phyloP scores from a whole-genome alignment of 345 rosid genomes.

The Corymbia maculata region DNA sequence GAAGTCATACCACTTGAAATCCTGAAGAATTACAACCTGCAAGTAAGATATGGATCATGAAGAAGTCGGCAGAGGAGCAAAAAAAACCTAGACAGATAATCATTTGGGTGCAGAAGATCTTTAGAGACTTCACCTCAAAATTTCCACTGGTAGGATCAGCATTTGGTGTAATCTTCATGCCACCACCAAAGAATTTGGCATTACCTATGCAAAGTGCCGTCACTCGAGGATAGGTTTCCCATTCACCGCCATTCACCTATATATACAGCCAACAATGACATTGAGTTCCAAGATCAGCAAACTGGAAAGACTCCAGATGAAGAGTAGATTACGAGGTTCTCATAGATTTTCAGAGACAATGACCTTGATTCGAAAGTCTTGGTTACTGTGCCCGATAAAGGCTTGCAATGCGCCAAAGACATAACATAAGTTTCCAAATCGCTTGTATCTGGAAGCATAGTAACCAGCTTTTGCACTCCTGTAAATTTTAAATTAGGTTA shows the following conservation, averaged over 20 bases:
- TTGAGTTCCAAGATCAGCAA: background rate
- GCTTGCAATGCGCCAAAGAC: constrained; percentile 85
- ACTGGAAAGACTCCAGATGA: background rate
- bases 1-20: constrained; percentile 91
- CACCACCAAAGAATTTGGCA: constrained; percentile 94
- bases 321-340: background rate
- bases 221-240: constrained; percentile 69
- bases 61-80: background rate
- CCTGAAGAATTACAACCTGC: constrained; percentile 90
- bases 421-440: constrained; percentile 77
- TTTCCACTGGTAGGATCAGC: constrained; percentile 73
- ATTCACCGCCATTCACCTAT: constrained; percentile 74
- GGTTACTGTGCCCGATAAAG: constrained; percentile 74
- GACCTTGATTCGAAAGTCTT: constrained; percentile 73
- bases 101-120: background rate
- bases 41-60: background rate
- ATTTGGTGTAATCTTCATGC: constrained; percentile 95
- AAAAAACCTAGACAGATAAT: background rate
- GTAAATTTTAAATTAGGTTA: constrained; percentile 3
- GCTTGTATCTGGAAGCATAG: constrained; percentile 87
- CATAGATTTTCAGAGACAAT: background rate
- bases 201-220: constrained; percentile 94
- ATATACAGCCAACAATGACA: background rate
- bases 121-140: constrained; percentile 52
- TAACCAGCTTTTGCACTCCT: constrained; percentile 99